Percentiles rank a stretch among this genome's conserved stretches.
These are phyloP conservation scores for Sphenostylis stenocarpa DNA, from an alignment of 306 rosid species.

Conservation along the genomic window DNA sequence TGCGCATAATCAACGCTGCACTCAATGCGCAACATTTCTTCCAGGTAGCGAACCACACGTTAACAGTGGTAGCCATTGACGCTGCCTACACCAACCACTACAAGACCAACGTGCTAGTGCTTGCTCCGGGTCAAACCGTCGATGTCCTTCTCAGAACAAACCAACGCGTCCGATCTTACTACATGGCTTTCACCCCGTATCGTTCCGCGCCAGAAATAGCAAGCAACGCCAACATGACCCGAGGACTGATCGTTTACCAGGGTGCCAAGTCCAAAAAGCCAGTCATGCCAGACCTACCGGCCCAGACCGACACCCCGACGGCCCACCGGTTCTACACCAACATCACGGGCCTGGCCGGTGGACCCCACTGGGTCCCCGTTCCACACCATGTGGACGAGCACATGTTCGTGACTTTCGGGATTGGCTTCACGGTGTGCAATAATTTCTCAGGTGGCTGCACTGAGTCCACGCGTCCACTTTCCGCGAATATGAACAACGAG, in stretches of 20 bases:
- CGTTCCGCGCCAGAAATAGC: neutral
- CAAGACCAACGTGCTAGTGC: conserved; percentile 43
- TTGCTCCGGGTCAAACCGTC: conserved; percentile 62
- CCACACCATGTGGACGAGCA: conserved; percentile 50
- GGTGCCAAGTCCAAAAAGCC: conserved; percentile 21
- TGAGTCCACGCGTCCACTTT: neutral
- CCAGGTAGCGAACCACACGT: conserved; percentile 59
- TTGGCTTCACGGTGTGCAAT: conserved; percentile 25
- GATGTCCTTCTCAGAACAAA: conserved; percentile 54
- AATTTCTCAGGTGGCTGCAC: neutral
- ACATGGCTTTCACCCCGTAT: conserved; percentile 50
- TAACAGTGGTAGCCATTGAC: conserved; percentile 66
- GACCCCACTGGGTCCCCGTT: conserved; percentile 54
- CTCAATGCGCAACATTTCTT: conserved; percentile 69
- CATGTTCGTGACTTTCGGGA: conserved; percentile 55
- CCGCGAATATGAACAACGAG: conserved; percentile 75
- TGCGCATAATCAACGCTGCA: conserved; percentile 59
- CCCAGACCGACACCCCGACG: conserved; percentile 37
- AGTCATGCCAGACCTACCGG: conserved; percentile 50
- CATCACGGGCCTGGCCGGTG: conserved; percentile 38
- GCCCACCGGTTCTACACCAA: conserved; percentile 56
- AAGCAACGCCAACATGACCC: conserved; percentile 28
- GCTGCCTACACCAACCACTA: conserved; percentile 56
- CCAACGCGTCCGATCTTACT: conserved; percentile 50
- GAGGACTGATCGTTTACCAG: conserved; percentile 47